phyloP scores from a whole-genome alignment of 2,329 filamentous ascomycete genomes.

The Penicillium aurantiogriseum region DNA sequence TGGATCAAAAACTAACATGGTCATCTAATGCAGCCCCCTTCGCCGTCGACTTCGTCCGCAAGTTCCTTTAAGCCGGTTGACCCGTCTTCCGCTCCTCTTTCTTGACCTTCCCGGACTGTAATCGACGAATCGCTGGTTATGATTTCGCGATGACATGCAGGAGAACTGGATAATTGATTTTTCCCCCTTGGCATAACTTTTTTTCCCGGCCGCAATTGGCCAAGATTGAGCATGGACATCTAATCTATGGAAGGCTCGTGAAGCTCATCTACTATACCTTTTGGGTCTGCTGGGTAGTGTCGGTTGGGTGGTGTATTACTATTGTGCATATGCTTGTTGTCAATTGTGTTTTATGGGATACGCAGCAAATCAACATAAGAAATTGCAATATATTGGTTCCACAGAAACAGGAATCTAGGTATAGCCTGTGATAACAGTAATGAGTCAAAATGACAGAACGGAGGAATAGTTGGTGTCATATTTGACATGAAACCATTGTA shows the following conservation, averaged over 20 bases:
- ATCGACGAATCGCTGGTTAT: constrained; percentile 8
- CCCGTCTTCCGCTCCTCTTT: not conserved
- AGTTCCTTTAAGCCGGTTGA: constrained; percentile 42
- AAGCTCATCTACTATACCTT: constrained; percentile 2
- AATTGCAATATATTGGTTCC: constrained; percentile 13
- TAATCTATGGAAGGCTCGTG: not conserved
- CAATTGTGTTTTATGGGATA: constrained; percentile 21
- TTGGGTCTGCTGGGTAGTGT: constrained; percentile 5
- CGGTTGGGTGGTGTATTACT: constrained; percentile 36
- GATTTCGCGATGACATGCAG: constrained; percentile 8
- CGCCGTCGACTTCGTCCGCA: constrained; percentile 50
- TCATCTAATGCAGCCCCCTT: constrained; percentile 43
- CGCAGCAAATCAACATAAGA: constrained; percentile 14
- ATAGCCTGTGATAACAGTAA: not conserved
- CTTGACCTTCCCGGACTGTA: constrained; percentile 2
- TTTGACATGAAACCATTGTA: not conserved
- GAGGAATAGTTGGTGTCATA: too few relatives aligned
- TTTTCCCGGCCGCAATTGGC: not conserved
- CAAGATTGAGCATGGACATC: not conserved
- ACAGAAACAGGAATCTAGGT: too few relatives aligned
- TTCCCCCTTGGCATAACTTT: constrained; percentile 3
- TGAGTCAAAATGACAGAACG: not conserved
- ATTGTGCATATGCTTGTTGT: constrained; percentile 32
- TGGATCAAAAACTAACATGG: not conserved
- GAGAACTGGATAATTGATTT: not conserved